Evolutionary conservation across 805 yeast genomes (phyloP).

Genomic region (Starmerella floricola): DNA sequence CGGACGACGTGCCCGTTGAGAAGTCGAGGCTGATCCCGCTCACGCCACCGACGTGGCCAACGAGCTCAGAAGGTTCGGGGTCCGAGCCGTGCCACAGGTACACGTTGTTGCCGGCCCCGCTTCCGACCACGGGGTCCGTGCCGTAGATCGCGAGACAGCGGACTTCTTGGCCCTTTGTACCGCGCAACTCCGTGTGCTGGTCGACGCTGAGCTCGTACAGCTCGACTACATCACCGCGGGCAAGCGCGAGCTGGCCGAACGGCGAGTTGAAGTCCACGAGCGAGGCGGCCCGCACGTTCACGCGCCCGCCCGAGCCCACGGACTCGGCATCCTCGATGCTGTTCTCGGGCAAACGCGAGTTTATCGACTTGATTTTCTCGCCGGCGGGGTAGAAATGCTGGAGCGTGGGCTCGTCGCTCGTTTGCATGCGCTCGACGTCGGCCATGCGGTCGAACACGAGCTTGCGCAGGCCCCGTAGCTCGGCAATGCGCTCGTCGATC

Average conservation of each 20-base stretch:
- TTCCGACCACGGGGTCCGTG: constrained; percentile 10
- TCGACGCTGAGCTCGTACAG: constrained; percentile 13
- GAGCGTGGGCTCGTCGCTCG: constrained; percentile 38
- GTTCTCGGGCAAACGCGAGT: no score
- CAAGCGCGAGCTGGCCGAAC: constrained; percentile 64
- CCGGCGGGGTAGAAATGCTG: constrained; percentile 57
- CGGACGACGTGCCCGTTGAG: constrained; percentile 26
- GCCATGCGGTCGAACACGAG: constrained; percentile 49
- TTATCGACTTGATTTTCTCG: constrained; percentile 39
- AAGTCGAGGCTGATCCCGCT: constrained; percentile 46
- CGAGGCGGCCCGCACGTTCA: no score
- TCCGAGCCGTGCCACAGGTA: constrained; percentile 13
- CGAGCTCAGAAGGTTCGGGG: constrained; percentile 35
- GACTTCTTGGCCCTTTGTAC: neutral
- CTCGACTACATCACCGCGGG: constrained; percentile 57
- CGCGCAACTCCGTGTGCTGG: constrained; percentile 2
- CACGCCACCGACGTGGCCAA: constrained; percentile 54
- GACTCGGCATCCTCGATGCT: no score
- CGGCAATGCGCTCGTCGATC: constrained; percentile 45
- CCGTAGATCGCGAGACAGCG: constrained; percentile 8
- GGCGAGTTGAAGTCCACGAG: constrained; percentile 59
- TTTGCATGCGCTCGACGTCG: constrained; percentile 47
- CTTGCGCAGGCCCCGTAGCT: constrained; percentile 40
- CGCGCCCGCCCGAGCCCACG: no score
- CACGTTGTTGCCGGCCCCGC: constrained; percentile 13